Base-by-base conservation (phyloP, 768 basidiomycete species). In the Paxillus rubicundulus region DNA sequence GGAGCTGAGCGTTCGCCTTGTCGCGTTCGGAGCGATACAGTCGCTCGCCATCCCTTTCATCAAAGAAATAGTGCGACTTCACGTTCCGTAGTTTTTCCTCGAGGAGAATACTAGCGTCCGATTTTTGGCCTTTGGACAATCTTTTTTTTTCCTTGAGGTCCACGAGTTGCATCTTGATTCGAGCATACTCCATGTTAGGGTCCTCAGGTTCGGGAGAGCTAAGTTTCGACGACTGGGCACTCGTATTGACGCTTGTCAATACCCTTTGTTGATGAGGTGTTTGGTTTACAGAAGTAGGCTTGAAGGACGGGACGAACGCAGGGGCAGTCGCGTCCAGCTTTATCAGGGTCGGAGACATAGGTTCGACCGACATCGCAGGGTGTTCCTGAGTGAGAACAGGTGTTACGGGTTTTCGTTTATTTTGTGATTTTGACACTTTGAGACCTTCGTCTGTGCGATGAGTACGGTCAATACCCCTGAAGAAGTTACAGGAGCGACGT, bases 41-140 rank as follows among this genome's bases (percentile, higher is more conserved):
- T 5, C 69, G 73, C 59, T 86, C 77, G 2, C 88, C 89, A 54
- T 87, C 85, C 49, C 71, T 73, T 59, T 81, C 76, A 50, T 88
- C 77, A 61, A 93, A 92, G 50, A 90, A 79, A 58, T 89, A 89
- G 64, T 86, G 74, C 20, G 72, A 70, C 61, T 78, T 78, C 21
- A 83, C 63, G 20, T 62, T 67, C 40, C 72, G 64, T 37, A 89
- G 66, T 37, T 73, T 80, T 44, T 70, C 61, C 9, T 74, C 77
- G 34, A 88, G 64, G 24, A 71, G 62, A 50, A 67, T 69, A 12
- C 74, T 58, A 24, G 70, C 61, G 17, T 63, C 50, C n/a, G 62
- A 54, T 42, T 36, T 62, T 60, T 40, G 57, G 42, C 67, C 62
- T 37, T 59, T 63, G 3, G 69, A 39, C 18, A 59, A 59, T 6